Evolutionary conservation across 345 rosid genomes (phyloP).

Genomic region (Gossypium australe): DNA sequence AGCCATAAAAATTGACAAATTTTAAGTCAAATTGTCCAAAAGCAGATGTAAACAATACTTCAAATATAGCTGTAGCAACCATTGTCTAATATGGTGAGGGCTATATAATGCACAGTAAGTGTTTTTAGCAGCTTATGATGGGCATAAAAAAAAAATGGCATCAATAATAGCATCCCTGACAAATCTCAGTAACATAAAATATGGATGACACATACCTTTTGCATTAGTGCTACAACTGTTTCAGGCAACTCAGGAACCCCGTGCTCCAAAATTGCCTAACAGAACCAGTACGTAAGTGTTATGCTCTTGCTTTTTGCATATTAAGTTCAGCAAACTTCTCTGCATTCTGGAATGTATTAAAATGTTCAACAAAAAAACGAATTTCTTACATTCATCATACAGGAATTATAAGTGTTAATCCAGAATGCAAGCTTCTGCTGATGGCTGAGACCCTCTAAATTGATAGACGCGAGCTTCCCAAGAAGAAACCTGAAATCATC

Average conservation of each 20-base stretch:
- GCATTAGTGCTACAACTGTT: constrained; percentile 77
- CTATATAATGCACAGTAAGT: neutral
- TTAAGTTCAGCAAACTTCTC: neutral
- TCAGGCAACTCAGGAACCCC: constrained; percentile 79
- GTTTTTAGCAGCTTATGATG: neutral
- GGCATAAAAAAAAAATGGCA: neutral
- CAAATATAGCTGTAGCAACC: neutral
- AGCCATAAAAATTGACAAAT: constrained; percentile 11
- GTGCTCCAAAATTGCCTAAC: constrained; percentile 71
- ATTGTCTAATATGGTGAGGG: neutral
- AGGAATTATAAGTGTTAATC: constrained; percentile 87
- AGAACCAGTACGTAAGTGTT: constrained; percentile 8
- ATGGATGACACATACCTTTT: constrained; percentile 48
- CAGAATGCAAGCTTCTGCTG: constrained; percentile 96
- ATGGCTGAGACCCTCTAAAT: constrained; percentile 65
- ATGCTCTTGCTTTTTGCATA: constrained; percentile 9
- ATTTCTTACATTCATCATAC: constrained; percentile 71
- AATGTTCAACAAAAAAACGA: neutral
- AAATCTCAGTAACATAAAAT: neutral
- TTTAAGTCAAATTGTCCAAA: neutral
- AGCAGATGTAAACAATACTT: neutral
- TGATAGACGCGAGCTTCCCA: constrained; percentile 64
- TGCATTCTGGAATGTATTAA: neutral
- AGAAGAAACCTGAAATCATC: constrained; percentile 51
- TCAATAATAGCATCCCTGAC: too few species aligned